A percentile compares a stretch with the other conserved stretches of the same genome.
phyloP scores from a whole-genome alignment of 2,329 filamentous ascomycete species.

The Aciculosporium take region DNA sequence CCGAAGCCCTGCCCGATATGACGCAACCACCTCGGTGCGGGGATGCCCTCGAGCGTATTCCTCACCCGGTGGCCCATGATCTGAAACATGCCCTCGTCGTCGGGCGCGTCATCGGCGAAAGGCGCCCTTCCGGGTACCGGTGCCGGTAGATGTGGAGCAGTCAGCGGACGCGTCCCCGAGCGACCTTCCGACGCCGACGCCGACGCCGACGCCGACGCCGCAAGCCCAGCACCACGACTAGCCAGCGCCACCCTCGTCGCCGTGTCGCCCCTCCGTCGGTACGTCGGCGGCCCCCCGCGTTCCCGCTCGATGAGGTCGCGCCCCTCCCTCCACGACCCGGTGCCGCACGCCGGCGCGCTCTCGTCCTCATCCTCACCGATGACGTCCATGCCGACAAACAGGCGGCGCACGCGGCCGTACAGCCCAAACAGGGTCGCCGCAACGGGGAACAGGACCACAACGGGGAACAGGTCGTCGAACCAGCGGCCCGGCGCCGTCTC shows the following conservation, averaged over 20 bases:
- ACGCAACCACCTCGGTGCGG: slow-evolving; percentile 69
- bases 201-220: slow-evolving; percentile 14
- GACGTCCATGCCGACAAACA: slow-evolving; percentile 63
- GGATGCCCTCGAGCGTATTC: slow-evolving; percentile 79
- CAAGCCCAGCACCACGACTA: too few species aligned
- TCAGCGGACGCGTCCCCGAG: too few species aligned
- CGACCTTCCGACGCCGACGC: too few species aligned
- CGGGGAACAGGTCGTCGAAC: slow-evolving; percentile 80
- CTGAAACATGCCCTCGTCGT: slow-evolving; percentile 71
- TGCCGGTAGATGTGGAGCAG: too few species aligned
- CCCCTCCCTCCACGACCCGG: slow-evolving; percentile 82
- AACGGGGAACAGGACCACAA: slow-evolving; percentile 76
- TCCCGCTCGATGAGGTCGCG: slow-evolving; percentile 82
- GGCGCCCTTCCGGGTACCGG: too few species aligned
- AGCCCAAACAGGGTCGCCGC: slow-evolving; percentile 76
- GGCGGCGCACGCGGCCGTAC: slow-evolving; percentile 66
- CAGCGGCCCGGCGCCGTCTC: slow-evolving; percentile 68
- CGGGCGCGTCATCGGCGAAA: slow-evolving; percentile 35
- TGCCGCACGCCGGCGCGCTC: slow-evolving; percentile 51
- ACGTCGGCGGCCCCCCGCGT: slow-evolving; percentile 47
- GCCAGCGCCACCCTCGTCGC: slow-evolving; percentile 19
- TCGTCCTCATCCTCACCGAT: slow-evolving; percentile 57
- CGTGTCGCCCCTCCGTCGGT: slow-evolving; percentile 32
- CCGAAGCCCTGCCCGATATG: slow-evolving; percentile 56
- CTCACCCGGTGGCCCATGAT: slow-evolving; percentile 72